These are phyloP conservation scores for Macaranga tanarius DNA, from an alignment of 441 rosid genomes.

Conservation along the genomic window DNA sequence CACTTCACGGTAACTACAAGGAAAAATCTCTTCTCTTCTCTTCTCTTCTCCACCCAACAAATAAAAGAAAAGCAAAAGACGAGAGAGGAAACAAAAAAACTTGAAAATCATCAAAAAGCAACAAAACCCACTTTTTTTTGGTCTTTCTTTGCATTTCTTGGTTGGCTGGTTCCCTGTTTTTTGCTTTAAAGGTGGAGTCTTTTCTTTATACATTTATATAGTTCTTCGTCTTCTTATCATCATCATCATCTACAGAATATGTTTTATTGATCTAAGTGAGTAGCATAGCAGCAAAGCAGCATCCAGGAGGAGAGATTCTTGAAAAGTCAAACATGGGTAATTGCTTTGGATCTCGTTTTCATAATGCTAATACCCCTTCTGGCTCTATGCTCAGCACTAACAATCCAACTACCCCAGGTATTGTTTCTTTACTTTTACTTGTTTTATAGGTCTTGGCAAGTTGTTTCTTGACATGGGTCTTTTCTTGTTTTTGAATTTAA, in stretches of 20 bases:
- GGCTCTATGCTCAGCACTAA: background rate
- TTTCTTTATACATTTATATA: too few relatives aligned
- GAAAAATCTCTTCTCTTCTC: background rate
- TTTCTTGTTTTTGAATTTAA: background rate
- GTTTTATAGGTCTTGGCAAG: background rate
- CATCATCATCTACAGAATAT: background rate
- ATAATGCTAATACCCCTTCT: background rate
- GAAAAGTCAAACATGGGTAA: conserved; percentile 38
- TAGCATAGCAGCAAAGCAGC: background rate
- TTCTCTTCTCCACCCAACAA: background rate
- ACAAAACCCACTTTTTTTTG: background rate
- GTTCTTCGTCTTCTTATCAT: too few relatives aligned
- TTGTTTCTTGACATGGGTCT: background rate
- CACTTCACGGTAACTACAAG: conserved; percentile 5
- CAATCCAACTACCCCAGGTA: conserved; percentile 33
- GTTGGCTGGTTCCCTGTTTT: background rate
- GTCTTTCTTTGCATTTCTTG: background rate
- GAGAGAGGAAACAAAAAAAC: background rate
- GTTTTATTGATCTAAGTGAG: background rate
- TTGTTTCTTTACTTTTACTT: background rate
- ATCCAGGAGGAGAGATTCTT: background rate
- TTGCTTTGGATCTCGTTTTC: conserved; percentile 33
- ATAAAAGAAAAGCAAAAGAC: background rate
- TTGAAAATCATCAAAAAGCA: background rate
- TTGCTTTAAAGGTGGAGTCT: background rate